Evolutionary conservation across 1,284 basidiomycete species (phyloP), one percentile per base, ranked within the genome.

Genomic region (Afroboletus lepidellus): DNA sequence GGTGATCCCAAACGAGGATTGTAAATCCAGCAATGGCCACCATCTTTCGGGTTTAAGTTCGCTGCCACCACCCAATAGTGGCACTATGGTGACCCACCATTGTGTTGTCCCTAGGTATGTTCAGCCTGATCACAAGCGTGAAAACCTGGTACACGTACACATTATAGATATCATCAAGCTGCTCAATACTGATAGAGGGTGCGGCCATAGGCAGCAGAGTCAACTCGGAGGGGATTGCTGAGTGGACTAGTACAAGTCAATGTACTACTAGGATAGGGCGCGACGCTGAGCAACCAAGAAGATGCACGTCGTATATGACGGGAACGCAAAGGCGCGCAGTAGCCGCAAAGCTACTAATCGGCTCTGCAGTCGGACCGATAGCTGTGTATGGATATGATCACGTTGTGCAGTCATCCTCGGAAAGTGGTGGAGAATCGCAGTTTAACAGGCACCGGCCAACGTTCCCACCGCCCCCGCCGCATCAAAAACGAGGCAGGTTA

Each of bases 1-100:
- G 27, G 53, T 79, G 77, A 48, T 79, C 78, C 70, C 74, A 79
- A 15, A 78, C 53, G n/a, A 79, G 66, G 13, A 74, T 59, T 7
- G 72, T 73, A 57, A 74, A 74, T 44, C 69, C 70, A 13, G 62
- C 61, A 18, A 72, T 48, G 29, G 75, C 77, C 33, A 79, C 68
- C 63, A 72, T 73, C 78, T 61, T 44, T 21, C 24, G n/a, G 30
- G 7, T 15, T 11, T 57, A 20, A 60, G 41, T 25, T 43, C 24
- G 12, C 29, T 11, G 13, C 5, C 8, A 49, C 15, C 21, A 18
- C 20, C 11, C 7, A 3, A 15, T 11, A 15, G 29, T 32, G n/a
- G 12, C 11, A 42, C 18, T 34, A 56, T n/a, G n/a, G n/a, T n/a
- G n/a, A n/a, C 60, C 13, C 33, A 62, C 61, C 34, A 51, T 1